A percentile compares a stretch with the other conserved stretches of the same genome.
phyloP scores from a whole-genome alignment of 2,329 filamentous ascomycete species.

The Thielaviopsis ethacetica region DNA sequence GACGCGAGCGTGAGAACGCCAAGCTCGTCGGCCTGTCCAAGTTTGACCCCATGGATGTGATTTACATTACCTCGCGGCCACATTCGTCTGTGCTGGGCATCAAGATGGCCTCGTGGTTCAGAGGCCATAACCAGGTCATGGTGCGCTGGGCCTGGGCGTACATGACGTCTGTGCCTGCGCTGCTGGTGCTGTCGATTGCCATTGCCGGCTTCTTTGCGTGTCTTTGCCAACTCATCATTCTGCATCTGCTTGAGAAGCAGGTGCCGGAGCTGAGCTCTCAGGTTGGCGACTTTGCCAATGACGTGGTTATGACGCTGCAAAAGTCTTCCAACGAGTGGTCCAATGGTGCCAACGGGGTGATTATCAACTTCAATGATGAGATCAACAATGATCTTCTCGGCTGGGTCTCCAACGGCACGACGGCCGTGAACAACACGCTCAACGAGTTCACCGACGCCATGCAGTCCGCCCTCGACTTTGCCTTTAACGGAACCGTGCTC shows the following conservation, averaged over 20 bases:
- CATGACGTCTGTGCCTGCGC: constrained; percentile 63
- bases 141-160: constrained; percentile 76
- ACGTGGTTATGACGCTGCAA: constrained; percentile 57
- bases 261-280: constrained; percentile 59
- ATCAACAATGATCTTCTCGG: constrained; percentile 76
- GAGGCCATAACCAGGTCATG: constrained; percentile 48
- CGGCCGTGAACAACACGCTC: constrained; percentile 70
- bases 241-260: constrained; percentile 55
- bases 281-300: constrained; percentile 63
- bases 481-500: constrained; percentile 71
- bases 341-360: constrained; percentile 54
- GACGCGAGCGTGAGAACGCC: constrained; percentile 52
- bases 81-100: constrained; percentile 58
- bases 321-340: constrained; percentile 66
- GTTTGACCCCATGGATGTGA: constrained; percentile 69
- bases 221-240: constrained; percentile 66
- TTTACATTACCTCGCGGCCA: constrained; percentile 75
- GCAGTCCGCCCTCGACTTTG: constrained; percentile 52
- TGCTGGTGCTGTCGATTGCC: constrained; percentile 76
- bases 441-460: constrained; percentile 69
- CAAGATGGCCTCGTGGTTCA: constrained; percentile 47
- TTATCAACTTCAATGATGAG: constrained; percentile 52
- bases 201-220: constrained; percentile 70
- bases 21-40: constrained; percentile 46
- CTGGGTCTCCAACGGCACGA: constrained; percentile 73